A percentile compares a stretch with the other conserved stretches of the same genome.
Conservation (phyloP, 176 grass and related monocot species). For the Dactylis glomerata region DNA sequence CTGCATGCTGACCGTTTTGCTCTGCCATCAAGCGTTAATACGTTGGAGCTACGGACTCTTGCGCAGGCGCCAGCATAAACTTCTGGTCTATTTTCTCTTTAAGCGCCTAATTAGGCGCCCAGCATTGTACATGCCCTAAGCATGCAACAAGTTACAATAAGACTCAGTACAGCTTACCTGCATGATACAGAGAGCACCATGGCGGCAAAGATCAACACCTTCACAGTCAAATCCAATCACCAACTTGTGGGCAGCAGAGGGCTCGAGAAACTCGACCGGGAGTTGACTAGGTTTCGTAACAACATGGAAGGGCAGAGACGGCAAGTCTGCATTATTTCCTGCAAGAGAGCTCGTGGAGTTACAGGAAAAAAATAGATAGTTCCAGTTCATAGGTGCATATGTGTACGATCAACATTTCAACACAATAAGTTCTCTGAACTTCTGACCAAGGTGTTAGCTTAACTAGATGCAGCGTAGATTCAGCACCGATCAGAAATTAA, state of each 20-base stretch:
- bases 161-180: constrained; percentile 60
- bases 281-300: constrained; percentile 73
- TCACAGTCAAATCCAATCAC: constrained; percentile 92
- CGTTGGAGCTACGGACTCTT: too few relatives aligned
- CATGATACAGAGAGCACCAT: constrained; percentile 93
- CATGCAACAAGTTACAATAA: background rate
- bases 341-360: constrained; percentile 29
- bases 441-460: background rate
- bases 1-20: too few relatives aligned
- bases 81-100: too few relatives aligned
- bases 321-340: constrained; percentile 43
- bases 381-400: background rate
- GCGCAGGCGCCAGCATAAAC: too few relatives aligned
- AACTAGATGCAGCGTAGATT: constrained; percentile 1
- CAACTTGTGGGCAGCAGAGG: constrained; percentile 52
- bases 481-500: background rate
- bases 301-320: constrained; percentile 49
- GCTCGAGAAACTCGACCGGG: constrained; percentile 81
- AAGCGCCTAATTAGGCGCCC: too few relatives aligned
- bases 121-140: too few relatives aligned
- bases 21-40: too few relatives aligned
- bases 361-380: background rate
- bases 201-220: constrained; percentile 88
- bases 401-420: background rate
- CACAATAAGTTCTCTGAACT: constrained; percentile 2